A percentile compares a stretch with the other conserved stretches of the same genome.
Conservation (phyloP, 2,329 filamentous ascomycete genomes). For the Gliomastix tumulicola region DNA sequence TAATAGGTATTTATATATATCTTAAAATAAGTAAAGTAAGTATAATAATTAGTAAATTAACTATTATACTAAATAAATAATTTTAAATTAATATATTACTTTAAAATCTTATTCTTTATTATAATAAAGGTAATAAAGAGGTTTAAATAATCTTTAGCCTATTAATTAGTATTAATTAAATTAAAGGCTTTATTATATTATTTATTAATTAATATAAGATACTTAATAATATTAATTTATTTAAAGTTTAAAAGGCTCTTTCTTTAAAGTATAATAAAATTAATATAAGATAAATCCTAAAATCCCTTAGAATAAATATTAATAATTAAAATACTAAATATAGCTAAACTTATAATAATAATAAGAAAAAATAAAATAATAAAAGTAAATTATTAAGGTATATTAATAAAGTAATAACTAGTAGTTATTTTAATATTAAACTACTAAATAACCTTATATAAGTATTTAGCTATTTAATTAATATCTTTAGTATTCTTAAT, state of each 20-base stretch:
- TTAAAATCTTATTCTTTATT: neutral
- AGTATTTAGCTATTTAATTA: neutral
- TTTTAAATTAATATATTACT: neutral
- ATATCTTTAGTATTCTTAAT: neutral
- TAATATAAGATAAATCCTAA: neutral
- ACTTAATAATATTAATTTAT: neutral
- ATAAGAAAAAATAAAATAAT: neutral
- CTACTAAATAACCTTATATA: neutral
- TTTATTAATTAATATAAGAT: neutral
- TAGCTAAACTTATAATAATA: neutral
- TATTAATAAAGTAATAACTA: neutral
- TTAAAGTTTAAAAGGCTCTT: too few species aligned
- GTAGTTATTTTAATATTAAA: neutral
- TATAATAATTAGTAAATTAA: neutral
- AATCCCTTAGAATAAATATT: neutral
- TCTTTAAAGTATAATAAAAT: neutral
- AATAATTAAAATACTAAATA: slow-evolving; percentile 1
- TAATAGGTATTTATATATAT: neutral
- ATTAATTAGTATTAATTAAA: neutral
- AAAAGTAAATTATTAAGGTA: neutral
- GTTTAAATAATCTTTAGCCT: neutral
- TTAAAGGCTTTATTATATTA: neutral
- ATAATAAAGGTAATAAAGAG: neutral
- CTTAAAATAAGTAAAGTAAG: neutral
- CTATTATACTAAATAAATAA: neutral